Evolutionary conservation across 2,329 filamentous ascomycete genomes (phyloP).

Genomic region (Fusarium nurragi): DNA sequence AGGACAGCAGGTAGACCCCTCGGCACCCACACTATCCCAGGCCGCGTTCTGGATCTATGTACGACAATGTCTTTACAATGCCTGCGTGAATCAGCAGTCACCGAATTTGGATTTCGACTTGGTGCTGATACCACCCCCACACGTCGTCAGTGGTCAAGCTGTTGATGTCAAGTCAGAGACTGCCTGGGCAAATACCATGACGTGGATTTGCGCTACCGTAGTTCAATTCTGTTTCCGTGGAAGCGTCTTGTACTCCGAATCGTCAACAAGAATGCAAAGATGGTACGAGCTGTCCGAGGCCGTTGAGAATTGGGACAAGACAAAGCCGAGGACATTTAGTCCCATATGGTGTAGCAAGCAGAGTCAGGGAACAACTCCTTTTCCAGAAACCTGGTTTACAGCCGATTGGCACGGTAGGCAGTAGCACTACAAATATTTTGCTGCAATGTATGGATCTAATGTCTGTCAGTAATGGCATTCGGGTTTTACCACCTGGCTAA

Average conservation of each 20-base stretch:
- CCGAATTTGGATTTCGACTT: conserved; percentile 13
- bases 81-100: conserved; percentile 33
- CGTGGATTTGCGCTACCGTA: conserved; percentile 34
- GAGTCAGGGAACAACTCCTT: neutral
- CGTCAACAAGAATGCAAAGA: neutral
- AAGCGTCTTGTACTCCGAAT: neutral
- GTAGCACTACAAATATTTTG: fast-evolving
- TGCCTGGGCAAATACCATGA: conserved; percentile 35
- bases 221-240: conserved; percentile 25
- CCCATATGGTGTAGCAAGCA: conserved; percentile 1
- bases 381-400: conserved; percentile 10
- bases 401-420: conserved; percentile 14
- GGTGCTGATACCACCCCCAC: neutral
- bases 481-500: conserved; percentile 5
- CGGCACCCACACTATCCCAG: conserved; percentile 22
- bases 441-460: neutral
- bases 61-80: conserved; percentile 32
- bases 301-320: conserved; percentile 6
- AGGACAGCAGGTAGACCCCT: conserved; percentile 25
- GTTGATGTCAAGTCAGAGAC: conserved; percentile 23
- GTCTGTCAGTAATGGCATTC: neutral
- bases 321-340: conserved; percentile 1
- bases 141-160: neutral
- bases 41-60: conserved; percentile 37
- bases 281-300: conserved; percentile 11